Evolutionary conservation across 169 alveolate genomes (phyloP).

Genomic region (Babesia gibsoni): DNA sequence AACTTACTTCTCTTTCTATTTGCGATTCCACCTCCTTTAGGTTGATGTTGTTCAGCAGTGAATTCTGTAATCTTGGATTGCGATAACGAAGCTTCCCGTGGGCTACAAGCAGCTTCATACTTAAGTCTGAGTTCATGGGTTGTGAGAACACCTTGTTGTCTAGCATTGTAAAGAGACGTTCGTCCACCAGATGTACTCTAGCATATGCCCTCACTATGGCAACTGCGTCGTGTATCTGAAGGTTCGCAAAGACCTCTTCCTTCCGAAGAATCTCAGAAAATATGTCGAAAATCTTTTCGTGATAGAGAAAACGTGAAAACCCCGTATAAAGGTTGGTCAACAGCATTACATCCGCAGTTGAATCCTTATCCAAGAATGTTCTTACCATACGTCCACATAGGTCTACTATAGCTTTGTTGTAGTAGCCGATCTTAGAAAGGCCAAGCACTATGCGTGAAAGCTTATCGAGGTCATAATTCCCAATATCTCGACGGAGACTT

Average conservation of each 20-base stretch:
- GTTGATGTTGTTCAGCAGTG: slow-evolving; percentile 32
- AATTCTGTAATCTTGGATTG: slow-evolving; percentile 22
- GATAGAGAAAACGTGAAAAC: slow-evolving; percentile 40
- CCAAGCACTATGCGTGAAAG: slow-evolving; percentile 9
- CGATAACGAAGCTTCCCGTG: slow-evolving; percentile 35
- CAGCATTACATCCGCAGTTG: slow-evolving; percentile 32
- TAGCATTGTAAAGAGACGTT: slow-evolving; percentile 14
- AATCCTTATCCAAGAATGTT: slow-evolving; percentile 29
- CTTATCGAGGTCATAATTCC: slow-evolving; percentile 30
- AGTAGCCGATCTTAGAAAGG: slow-evolving; percentile 43
- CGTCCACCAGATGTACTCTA: slow-evolving; percentile 31
- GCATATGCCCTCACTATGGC: slow-evolving; percentile 41
- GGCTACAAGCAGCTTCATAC: slow-evolving; percentile 29
- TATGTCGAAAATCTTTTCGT: slow-evolving; percentile 7
- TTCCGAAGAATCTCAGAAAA: slow-evolving; percentile 35
- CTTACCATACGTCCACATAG: slow-evolving; percentile 13
- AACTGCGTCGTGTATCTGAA: slow-evolving; percentile 32
- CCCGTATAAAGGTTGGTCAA: slow-evolving; percentile 51
- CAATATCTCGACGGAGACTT: slow-evolving; percentile 5
- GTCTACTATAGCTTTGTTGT: slow-evolving; percentile 16
- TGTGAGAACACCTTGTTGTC: slow-evolving; percentile 1
- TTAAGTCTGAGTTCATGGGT: slow-evolving; percentile 24
- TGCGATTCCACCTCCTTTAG: slow-evolving; percentile 29
- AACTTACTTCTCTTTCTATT: slow-evolving; percentile 32
- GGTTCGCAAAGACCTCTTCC: slow-evolving; percentile 56